phyloP scores from a whole-genome alignment of 2,329 filamentous ascomycete genomes.

The Neofusicoccum parvum region DNA sequence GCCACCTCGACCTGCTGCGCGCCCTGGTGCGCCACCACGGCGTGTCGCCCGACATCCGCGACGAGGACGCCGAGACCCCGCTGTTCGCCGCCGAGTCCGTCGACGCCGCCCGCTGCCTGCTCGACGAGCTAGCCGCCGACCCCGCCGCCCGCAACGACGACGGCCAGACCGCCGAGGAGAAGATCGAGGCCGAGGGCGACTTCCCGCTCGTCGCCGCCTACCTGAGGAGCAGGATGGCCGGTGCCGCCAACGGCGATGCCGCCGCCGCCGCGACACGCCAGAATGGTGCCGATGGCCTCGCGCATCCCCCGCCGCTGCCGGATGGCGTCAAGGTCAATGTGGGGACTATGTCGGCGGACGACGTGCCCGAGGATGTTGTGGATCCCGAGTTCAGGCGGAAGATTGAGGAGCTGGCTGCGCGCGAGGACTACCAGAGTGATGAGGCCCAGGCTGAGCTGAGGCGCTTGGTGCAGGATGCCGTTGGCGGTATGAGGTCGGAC shows the following conservation, averaged over 20 bases:
- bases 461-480: slow-evolving; percentile 76
- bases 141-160: slow-evolving; percentile 67
- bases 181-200: slow-evolving; percentile 76
- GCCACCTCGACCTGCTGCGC: slow-evolving; percentile 78
- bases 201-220: slow-evolving; percentile 76
- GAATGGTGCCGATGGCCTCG: slow-evolving; percentile 31
- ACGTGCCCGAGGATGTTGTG: slow-evolving; percentile 52
- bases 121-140: slow-evolving; percentile 81
- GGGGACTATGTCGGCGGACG: slow-evolving; percentile 67
- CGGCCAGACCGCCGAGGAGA: slow-evolving; percentile 78
- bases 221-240: slow-evolving; percentile 47
- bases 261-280: slow-evolving; percentile 24
- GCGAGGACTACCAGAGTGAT: slow-evolving; percentile 80
- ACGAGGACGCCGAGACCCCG: slow-evolving; percentile 93
- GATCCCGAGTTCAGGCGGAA: slow-evolving; percentile 82
- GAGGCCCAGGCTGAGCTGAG: slow-evolving; percentile 79
- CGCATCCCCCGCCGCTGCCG: slow-evolving; percentile 64
- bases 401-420: slow-evolving; percentile 84
- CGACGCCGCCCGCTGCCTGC: slow-evolving; percentile 74
- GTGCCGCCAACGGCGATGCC: slow-evolving; percentile 32
- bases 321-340: slow-evolving; percentile 77
- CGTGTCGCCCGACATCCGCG: slow-evolving; percentile 79
- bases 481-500: slow-evolving; percentile 61
- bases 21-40: slow-evolving; percentile 73
- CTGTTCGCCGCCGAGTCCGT: slow-evolving; percentile 87